phyloP scores from a whole-genome alignment of 1,139 yeast species.

The Suhomyces ambrosiae region DNA sequence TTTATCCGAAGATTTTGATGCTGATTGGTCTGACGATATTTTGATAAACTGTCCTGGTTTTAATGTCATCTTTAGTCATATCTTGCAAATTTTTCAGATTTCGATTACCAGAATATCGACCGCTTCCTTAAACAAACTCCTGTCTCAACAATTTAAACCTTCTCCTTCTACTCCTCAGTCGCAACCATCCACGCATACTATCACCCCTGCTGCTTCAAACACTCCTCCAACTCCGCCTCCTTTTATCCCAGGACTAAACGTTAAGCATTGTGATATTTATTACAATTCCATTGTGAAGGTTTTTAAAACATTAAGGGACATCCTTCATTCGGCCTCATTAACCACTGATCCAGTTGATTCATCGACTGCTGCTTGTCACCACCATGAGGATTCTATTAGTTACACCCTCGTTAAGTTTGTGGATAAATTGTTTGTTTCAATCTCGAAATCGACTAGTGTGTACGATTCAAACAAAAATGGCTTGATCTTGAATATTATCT shows the following conservation, averaged over 20 bases:
- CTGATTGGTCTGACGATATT: constrained; percentile 7
- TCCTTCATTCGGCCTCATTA: constrained; percentile 29
- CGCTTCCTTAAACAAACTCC: constrained; percentile 6
- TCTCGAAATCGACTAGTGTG: constrained; percentile 46
- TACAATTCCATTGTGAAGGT: constrained; percentile 43
- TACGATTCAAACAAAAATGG: constrained; percentile 50
- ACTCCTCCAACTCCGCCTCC: constrained; percentile 21
- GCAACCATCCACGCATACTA: background rate
- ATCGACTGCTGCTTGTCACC: constrained; percentile 2
- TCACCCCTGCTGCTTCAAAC: constrained; percentile 14
- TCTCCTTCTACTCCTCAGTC: constrained; percentile 3
- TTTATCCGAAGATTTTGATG: constrained; percentile 6
- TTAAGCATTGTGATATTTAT: constrained; percentile 35
- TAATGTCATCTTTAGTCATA: constrained; percentile 39
- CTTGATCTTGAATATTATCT: constrained; percentile 44
- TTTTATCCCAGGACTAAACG: constrained; percentile 14
- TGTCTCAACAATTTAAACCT: constrained; percentile 6
- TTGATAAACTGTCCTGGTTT: constrained; percentile 37
- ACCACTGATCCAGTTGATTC: constrained; percentile 4
- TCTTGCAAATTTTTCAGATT: constrained; percentile 38
- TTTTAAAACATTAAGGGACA: constrained; percentile 50
- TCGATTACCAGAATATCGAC: constrained; percentile 37
- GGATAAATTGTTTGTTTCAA: constrained; percentile 36
- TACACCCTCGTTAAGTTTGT: constrained; percentile 23
- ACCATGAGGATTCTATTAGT: constrained; percentile 10